phyloP scores from a whole-genome alignment of 2,329 filamentous ascomycete genomes.

The Trichoderma atrobrunneum region DNA sequence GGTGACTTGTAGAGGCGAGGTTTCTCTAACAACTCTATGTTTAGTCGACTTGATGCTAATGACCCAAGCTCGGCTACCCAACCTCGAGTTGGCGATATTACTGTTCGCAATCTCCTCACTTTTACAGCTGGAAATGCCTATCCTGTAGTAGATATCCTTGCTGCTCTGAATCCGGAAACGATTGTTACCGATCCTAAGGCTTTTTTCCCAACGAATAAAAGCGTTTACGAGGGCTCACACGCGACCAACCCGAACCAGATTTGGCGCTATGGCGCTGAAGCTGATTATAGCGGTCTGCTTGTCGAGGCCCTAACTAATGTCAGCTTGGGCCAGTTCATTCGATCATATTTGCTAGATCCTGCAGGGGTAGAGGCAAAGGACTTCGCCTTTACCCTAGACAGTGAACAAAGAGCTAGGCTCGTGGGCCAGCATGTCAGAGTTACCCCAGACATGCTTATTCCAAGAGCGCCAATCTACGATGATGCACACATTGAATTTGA shows the following conservation, averaged over 20 bases:
- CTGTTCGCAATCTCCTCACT: background rate
- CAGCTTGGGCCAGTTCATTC: background rate
- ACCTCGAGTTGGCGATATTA: background rate
- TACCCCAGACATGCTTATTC: background rate
- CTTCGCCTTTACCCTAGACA: background rate
- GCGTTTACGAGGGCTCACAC: background rate
- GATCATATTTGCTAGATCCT: background rate
- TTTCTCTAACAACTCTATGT: background rate
- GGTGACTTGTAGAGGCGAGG: background rate
- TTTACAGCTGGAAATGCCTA: background rate
- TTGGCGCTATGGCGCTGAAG: background rate
- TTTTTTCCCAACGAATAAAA: background rate
- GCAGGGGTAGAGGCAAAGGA: background rate
- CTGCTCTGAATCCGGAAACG: background rate
- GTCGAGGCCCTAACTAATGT: background rate
- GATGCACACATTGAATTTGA: background rate
- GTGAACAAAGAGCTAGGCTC: background rate
- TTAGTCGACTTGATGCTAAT: background rate
- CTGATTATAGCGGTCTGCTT: background rate
- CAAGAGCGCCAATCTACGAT: background rate
- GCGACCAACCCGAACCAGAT: background rate
- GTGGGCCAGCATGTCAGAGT: background rate
- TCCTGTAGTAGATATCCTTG: background rate
- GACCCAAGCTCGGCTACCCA: background rate
- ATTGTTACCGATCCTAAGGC: background rate